Evolutionary conservation across 2,329 filamentous ascomycete species (phyloP).

Genomic region (Seiridium cupressi): DNA sequence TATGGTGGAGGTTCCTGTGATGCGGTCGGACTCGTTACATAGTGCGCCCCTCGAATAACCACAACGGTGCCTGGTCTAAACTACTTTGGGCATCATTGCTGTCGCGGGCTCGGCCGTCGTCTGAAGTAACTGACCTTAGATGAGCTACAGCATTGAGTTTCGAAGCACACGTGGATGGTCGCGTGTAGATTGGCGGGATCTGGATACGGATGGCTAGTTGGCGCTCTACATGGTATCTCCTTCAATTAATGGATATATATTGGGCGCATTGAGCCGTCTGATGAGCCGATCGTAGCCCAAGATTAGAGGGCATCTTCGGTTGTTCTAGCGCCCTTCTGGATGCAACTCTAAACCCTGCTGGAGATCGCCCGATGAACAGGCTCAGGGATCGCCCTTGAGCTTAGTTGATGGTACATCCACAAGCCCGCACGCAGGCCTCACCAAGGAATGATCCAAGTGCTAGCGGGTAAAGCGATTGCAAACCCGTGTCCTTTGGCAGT

Average conservation of each 20-base stretch:
- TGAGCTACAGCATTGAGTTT: too few species aligned
- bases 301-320: conserved; percentile 6
- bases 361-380: conserved; percentile 4
- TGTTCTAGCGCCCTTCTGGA: conserved; percentile 7
- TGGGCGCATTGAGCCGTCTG: conserved; percentile 1
- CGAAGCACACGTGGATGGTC: too few species aligned
- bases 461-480: too few species aligned
- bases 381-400: conserved; percentile 5
- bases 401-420: background rate
- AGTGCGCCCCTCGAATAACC: too few species aligned
- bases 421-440: background rate
- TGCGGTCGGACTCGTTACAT: too few species aligned
- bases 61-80: background rate
- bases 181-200: too few species aligned
- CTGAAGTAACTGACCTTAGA: too few species aligned
- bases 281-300: background rate
- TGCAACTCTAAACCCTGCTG: conserved; percentile 4
- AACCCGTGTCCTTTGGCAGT: background rate
- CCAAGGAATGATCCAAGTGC: too few species aligned
- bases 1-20: too few species aligned
- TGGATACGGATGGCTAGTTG: too few species aligned
- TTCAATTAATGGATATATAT: background rate
- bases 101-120: too few species aligned
- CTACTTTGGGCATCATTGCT: background rate
- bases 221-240: background rate